phyloP scores from a whole-genome alignment of 495 filamentous ascomycete species.

The Penicillium longicatenatum region DNA sequence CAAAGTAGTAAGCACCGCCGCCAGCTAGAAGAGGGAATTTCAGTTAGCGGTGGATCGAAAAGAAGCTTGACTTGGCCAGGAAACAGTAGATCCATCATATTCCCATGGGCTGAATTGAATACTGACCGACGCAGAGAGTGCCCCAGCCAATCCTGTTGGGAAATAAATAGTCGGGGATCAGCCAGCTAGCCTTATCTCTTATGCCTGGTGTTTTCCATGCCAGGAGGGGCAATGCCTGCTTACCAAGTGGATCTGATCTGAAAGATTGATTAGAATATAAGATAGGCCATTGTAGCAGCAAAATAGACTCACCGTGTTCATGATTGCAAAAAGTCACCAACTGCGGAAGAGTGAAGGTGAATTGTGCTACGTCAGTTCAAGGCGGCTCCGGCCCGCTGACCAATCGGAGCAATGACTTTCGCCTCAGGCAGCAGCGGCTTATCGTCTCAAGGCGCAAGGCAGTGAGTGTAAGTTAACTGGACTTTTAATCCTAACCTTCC shows the following conservation, averaged over 20 bases:
- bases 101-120: not conserved
- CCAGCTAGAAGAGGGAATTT: slow-evolving; percentile 56
- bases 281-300: not conserved
- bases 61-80: not conserved
- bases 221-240: slow-evolving; percentile 18
- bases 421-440: slow-evolving; percentile 27
- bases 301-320: slow-evolving; percentile 48
- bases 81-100: not conserved
- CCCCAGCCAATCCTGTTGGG: slow-evolving; percentile 79
- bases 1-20: slow-evolving; percentile 93
- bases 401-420: slow-evolving; percentile 5
- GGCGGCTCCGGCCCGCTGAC: slow-evolving; percentile 10
- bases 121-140: slow-evolving; percentile 72
- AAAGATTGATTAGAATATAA: slow-evolving; percentile 5
- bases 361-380: slow-evolving; percentile 35
- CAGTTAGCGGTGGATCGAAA: not conserved
- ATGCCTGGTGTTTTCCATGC: not conserved
- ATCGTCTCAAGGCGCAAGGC: slow-evolving; percentile 2
- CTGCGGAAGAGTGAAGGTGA: slow-evolving; percentile 16
- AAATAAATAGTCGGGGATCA: slow-evolving; percentile 23
- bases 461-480: no score
- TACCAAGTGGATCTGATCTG: slow-evolving; percentile 59
- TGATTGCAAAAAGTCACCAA: slow-evolving; percentile 23
- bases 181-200: slow-evolving; percentile 12
- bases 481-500: not conserved